phyloP scores from a whole-genome alignment of 495 filamentous ascomycete species.

The Penicillium alfredii region DNA sequence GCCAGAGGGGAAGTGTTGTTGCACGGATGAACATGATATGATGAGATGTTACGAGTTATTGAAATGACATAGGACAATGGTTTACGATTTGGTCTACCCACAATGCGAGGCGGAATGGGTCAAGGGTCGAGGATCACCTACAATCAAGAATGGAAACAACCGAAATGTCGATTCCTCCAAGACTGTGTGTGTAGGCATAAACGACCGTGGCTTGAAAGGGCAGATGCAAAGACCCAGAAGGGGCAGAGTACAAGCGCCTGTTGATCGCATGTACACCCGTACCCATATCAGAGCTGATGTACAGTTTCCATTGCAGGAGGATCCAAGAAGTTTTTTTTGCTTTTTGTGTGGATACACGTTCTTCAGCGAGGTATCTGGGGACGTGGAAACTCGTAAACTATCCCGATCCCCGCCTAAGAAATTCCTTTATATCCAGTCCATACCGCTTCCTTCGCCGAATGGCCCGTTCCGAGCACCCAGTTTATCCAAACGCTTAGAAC shows the following conservation, averaged over 20 bases:
- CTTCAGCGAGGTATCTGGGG: slow-evolving; percentile 44
- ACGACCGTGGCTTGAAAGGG: slow-evolving; percentile 8
- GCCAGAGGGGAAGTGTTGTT: no score
- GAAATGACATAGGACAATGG: no score
- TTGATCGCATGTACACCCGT: no score
- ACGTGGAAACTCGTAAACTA: slow-evolving; percentile 47
- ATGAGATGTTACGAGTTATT: no score
- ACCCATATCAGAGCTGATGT: slow-evolving; percentile 14
- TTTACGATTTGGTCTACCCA: no score
- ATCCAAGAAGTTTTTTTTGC: slow-evolving; percentile 40
- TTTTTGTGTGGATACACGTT: slow-evolving; percentile 46
- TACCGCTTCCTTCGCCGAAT: slow-evolving; percentile 40
- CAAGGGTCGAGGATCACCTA: neutral
- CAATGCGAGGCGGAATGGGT: no score
- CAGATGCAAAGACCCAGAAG: slow-evolving; percentile 15
- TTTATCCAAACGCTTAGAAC: slow-evolving; percentile 62
- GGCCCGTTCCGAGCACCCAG: slow-evolving; percentile 35
- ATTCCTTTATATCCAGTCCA: slow-evolving; percentile 39
- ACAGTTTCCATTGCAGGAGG: slow-evolving; percentile 30
- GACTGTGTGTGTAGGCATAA: no score
- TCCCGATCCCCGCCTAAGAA: slow-evolving; percentile 40
- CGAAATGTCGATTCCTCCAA: slow-evolving; percentile 12
- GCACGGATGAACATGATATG: no score
- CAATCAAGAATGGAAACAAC: slow-evolving; percentile 2
- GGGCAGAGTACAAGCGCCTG: slow-evolving; percentile 14